Percentiles rank a stretch among this genome's conserved stretches.
These are phyloP conservation scores for Vigna reflexopilosa DNA, from an alignment of 306 rosid species.

Conservation along the genomic window DNA sequence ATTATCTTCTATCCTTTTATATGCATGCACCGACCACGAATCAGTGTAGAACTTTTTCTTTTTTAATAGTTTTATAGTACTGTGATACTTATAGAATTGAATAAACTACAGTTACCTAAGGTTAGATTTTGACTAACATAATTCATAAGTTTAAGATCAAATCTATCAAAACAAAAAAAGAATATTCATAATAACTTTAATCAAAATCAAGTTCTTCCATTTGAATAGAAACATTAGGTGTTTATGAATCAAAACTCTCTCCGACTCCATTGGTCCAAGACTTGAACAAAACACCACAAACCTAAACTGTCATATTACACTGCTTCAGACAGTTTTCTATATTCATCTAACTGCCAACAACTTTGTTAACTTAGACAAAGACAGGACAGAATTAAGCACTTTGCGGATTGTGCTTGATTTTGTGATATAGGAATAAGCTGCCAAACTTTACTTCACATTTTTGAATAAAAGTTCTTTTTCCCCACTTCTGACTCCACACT, in stretches of 20 bases:
- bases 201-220: not conserved
- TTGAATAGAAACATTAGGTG: not conserved
- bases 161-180: not conserved
- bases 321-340: constrained; percentile 13
- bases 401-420: constrained; percentile 29
- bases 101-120: too few species aligned
- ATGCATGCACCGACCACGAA: constrained; percentile 6
- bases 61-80: not conserved
- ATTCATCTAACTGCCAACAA: constrained; percentile 7
- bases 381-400: constrained; percentile 12
- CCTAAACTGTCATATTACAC: not conserved
- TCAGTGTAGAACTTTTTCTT: not conserved
- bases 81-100: not conserved
- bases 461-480: not conserved
- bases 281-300: not conserved
- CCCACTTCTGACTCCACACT: constrained; percentile 19
- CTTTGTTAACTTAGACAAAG: constrained; percentile 6
- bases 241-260: constrained; percentile 23
- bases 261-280: not conserved
- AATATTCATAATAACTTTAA: not conserved
- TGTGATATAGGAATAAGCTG: not conserved
- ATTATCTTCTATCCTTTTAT: not conserved
- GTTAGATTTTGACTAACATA: not conserved
- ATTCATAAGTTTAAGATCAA: not conserved
- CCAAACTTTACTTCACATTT: constrained; percentile 11